phyloP scores from a whole-genome alignment of 768 basidiomycete genomes.

The Russula sp. region DNA sequence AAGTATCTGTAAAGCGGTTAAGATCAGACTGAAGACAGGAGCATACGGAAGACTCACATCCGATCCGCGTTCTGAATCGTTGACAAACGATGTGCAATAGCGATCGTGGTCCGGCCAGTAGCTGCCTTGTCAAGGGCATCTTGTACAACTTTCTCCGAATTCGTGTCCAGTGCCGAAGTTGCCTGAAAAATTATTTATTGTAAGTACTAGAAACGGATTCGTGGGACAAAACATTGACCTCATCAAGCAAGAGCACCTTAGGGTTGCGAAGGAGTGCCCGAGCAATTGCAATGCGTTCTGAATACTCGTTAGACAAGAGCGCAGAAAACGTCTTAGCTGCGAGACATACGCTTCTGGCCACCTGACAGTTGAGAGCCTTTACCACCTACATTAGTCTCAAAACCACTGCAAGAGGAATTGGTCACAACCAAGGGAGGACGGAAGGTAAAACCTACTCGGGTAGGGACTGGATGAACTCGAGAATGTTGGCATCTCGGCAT shows the following conservation, averaged over 20 bases:
- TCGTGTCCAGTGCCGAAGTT: conserved; percentile 51
- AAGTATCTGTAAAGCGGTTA: conserved; percentile 23
- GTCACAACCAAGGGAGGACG: conserved; percentile 8
- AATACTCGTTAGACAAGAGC: not conserved
- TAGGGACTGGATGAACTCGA: conserved; percentile 80
- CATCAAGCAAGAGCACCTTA: conserved; percentile 36
- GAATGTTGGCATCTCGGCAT: conserved; percentile 80
- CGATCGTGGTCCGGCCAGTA: conserved; percentile 88
- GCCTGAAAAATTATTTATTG: conserved; percentile 32
- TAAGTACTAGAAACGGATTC: not conserved
- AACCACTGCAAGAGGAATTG: conserved; percentile 52
- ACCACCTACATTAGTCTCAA: conserved; percentile 89
- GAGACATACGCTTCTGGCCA: conserved; percentile 73
- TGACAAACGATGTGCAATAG: conserved; percentile 91
- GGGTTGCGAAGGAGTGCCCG: conserved; percentile 36
- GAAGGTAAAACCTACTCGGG: conserved; percentile 55
- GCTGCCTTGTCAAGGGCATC: conserved; percentile 90
- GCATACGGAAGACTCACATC: conserved; percentile 30
- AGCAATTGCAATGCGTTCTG: conserved; percentile 46
- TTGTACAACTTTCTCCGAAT: conserved; percentile 82
- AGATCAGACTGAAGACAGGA: not conserved
- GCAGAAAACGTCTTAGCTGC: not conserved
- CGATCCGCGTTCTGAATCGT: conserved; percentile 46
- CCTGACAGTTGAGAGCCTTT: conserved; percentile 89
- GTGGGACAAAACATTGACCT: conserved; percentile 15